These are phyloP conservation scores for Ottelia alismoides DNA, from an alignment of 106 monocot species.

Conservation along the genomic window DNA sequence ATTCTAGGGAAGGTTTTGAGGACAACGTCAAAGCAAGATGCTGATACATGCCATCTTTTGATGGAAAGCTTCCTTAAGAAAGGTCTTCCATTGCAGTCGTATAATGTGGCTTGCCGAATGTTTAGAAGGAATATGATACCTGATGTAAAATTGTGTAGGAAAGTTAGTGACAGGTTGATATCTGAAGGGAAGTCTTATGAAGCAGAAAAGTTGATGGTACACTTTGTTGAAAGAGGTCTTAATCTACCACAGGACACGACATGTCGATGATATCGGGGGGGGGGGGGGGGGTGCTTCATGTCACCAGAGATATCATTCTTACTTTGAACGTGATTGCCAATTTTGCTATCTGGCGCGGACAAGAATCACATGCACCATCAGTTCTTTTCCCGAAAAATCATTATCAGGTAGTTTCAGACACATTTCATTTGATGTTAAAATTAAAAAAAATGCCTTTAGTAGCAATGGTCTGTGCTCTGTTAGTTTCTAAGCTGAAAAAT, in stretches of 20 bases:
- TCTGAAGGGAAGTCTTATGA: conserved; percentile 27
- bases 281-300: too few species aligned
- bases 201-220: conserved; percentile 43
- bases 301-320: too few species aligned
- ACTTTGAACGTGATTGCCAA: too few species aligned
- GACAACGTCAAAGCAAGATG: conserved; percentile 66
- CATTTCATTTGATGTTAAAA: too few species aligned
- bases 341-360: too few species aligned
- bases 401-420: too few species aligned
- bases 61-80: conserved; percentile 50
- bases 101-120: conserved; percentile 77
- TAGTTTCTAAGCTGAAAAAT: too few species aligned
- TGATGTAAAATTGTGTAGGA: conserved; percentile 52
- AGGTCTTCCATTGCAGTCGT: conserved; percentile 44
- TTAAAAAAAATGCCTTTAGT: too few species aligned
- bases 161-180: conserved; percentile 37
- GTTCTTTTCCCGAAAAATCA: too few species aligned
- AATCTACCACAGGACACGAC: background rate
- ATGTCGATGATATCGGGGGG: too few species aligned
- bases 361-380: too few species aligned
- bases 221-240: conserved; percentile 71
- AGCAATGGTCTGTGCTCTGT: too few species aligned
- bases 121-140: conserved; percentile 80
- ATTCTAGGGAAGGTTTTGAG: conserved; percentile 63
- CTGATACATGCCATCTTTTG: conserved; percentile 42